Evolutionary conservation across 1,139 yeast species (phyloP).

Genomic region (Hanseniaspora sp.): DNA sequence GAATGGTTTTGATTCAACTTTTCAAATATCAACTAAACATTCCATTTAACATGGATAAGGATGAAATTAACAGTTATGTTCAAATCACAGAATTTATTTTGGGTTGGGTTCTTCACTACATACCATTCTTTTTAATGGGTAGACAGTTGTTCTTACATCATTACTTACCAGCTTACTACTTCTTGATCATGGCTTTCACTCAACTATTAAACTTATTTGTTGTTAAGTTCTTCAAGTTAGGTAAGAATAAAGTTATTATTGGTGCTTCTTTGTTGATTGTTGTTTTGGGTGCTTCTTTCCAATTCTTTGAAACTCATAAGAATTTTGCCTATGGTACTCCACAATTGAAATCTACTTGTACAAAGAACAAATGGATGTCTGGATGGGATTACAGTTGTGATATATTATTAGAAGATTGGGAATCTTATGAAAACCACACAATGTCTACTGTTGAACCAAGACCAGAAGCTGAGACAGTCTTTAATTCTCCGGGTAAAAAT

Average conservation of each 20-base stretch:
- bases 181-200: slow-evolving; percentile 74
- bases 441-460: slow-evolving; percentile 16
- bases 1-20: slow-evolving; percentile 45
- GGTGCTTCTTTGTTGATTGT: slow-evolving; percentile 38
- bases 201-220: slow-evolving; percentile 66
- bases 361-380: slow-evolving; percentile 44
- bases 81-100: slow-evolving; percentile 56
- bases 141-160: slow-evolving; percentile 91
- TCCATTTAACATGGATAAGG: slow-evolving; percentile 39
- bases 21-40: slow-evolving; percentile 70
- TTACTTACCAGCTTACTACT: slow-evolving; percentile 81
- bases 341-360: slow-evolving; percentile 68
- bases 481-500: background rate
- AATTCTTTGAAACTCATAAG: slow-evolving; percentile 52
- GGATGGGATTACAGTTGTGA: slow-evolving; percentile 84
- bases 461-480: slow-evolving; percentile 11
- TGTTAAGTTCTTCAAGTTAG: slow-evolving; percentile 24
- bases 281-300: slow-evolving; percentile 42
- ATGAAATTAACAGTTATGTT: slow-evolving; percentile 58
- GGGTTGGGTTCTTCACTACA: slow-evolving; percentile 78
- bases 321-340: slow-evolving; percentile 70
- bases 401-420: slow-evolving; percentile 30
- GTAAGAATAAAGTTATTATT: slow-evolving; percentile 31
- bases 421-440: slow-evolving; percentile 23
- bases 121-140: slow-evolving; percentile 86